Base-by-base conservation (phyloP, 176 grass and related monocot species). In the Pharus latifolius region DNA sequence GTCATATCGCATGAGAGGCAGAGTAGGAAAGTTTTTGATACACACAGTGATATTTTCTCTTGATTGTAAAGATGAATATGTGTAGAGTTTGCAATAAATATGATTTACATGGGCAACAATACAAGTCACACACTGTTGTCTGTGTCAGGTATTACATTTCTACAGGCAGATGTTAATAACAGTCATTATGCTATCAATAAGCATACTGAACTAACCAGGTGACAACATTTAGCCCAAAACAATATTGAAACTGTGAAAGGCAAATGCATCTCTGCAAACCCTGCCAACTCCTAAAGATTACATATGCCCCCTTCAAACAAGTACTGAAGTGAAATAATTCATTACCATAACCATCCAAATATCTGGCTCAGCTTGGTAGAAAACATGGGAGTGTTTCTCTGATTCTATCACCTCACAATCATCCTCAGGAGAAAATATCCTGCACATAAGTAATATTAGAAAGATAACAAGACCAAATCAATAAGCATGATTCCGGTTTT, bases 261-360 rank as follows among this genome's bases (percentile, higher is more conserved):
- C 8, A 62, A 8, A 40, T 49, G 26, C 56, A 37, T 27, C 17
- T 34, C 12, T 2, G 15, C 16, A 72, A 56, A 56, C 35, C 24
- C 63, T 47, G 51, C 12, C 50, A 54, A 37, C 0, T 50, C 30
- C 46, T 4, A 30, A 41, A 69, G 30, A 47, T 24, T 45, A 70
- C 47, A 35, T 0, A 42, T 64, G 11, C 32, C 40, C 13, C 42
- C 7, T 10, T 9, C 37, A 48, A 40, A 60, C 1, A 53, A 32
- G 54, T 27, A 45, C 46, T 56, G 11, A 28, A 71, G 15, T 67
- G 24, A 80, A 38, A 63, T 41, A 18, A 59, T 7, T 10, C 8
- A 51, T 63, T 83, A 99, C 95, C 95, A 99, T 72, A 83, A 99
- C 79, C 79, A 99, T 94, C 95, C 95, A 99, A 78, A 99, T 88